Conservation (phyloP, 805 yeast species). For the Zygotorulaspora danielsina region DNA sequence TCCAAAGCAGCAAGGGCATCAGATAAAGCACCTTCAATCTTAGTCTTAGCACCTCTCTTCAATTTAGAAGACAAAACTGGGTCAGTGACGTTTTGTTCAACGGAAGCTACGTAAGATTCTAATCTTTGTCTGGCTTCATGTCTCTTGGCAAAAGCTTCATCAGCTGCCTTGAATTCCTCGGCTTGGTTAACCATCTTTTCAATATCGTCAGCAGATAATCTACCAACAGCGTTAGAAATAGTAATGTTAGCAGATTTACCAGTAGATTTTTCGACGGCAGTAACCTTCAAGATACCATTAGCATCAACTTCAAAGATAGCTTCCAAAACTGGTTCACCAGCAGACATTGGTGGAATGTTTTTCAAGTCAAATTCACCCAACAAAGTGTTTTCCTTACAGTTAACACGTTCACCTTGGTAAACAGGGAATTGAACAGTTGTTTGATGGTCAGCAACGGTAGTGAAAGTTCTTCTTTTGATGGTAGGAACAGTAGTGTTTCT, state of each 20-base stretch:
- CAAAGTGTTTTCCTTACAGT: slow-evolving; percentile 94
- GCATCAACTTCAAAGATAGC: slow-evolving; percentile 99
- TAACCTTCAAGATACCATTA: slow-evolving; percentile 98
- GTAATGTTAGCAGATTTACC: slow-evolving; percentile 98
- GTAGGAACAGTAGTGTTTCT: slow-evolving; percentile 99
- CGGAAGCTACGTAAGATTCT: slow-evolving; percentile 95
- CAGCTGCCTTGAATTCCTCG: slow-evolving; percentile 97
- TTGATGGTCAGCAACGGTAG: slow-evolving; percentile 98
- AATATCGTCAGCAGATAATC: slow-evolving; percentile 92
- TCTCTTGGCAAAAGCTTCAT: slow-evolving; percentile 98
- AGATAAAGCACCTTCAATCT: slow-evolving; percentile 95
- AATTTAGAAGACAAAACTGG: slow-evolving; percentile 96
- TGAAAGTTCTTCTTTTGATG: slow-evolving; percentile 97
- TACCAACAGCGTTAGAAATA: slow-evolving; percentile 98
- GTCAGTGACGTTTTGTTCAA: slow-evolving; percentile 95
- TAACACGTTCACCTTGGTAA: slow-evolving; percentile 99
- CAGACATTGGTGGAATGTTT: slow-evolving; percentile 96
- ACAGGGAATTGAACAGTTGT: slow-evolving; percentile 99
- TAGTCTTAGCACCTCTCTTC: slow-evolving; percentile 95
- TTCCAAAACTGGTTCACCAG: slow-evolving; percentile 99
- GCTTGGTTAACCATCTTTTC: slow-evolving; percentile 99
- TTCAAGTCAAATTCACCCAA: slow-evolving; percentile 98
- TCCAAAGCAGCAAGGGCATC: slow-evolving; percentile 98
- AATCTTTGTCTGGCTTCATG: slow-evolving; percentile 99
- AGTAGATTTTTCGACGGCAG: slow-evolving; percentile 97